phyloP scores from a whole-genome alignment of 345 rosid genomes.

The Eucalyptus viminalis region DNA sequence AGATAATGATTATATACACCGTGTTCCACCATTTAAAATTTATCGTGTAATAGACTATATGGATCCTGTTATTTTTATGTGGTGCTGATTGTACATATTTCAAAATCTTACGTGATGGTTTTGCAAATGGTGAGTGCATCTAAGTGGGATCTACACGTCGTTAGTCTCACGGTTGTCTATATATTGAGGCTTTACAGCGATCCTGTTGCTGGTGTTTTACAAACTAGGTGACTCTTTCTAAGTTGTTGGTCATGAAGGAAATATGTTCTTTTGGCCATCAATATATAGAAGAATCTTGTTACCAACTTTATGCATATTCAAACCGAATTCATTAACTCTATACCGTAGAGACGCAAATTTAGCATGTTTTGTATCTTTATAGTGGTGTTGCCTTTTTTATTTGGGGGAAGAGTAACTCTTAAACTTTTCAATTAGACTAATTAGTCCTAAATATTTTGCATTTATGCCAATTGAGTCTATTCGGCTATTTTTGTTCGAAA shows the following conservation, averaged over 20 bases:
- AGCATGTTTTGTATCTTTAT: background rate
- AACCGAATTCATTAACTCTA: background rate
- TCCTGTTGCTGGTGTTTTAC: background rate
- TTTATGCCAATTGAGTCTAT: background rate
- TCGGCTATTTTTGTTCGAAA: rapidly evolving
- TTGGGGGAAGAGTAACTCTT: no score
- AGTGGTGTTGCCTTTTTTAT: background rate
- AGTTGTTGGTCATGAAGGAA: background rate
- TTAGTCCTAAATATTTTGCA: no score
- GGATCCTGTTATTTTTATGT: background rate
- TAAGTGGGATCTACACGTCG: background rate
- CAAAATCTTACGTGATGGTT: background rate
- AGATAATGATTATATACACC: background rate
- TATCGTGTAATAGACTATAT: background rate
- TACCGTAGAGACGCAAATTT: background rate
- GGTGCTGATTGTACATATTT: background rate
- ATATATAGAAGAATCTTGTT: background rate
- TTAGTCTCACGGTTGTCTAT: background rate
- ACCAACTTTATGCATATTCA: background rate
- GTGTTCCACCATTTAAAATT: background rate
- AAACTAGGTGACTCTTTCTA: background rate
- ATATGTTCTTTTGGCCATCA: background rate
- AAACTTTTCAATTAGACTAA: no score
- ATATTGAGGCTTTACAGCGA: background rate
- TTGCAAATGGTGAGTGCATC: background rate